A percentile compares a stretch with the other conserved stretches of the same genome.
Conservation (phyloP, 176 grass and related monocot genomes). For the Oryza nivara region DNA sequence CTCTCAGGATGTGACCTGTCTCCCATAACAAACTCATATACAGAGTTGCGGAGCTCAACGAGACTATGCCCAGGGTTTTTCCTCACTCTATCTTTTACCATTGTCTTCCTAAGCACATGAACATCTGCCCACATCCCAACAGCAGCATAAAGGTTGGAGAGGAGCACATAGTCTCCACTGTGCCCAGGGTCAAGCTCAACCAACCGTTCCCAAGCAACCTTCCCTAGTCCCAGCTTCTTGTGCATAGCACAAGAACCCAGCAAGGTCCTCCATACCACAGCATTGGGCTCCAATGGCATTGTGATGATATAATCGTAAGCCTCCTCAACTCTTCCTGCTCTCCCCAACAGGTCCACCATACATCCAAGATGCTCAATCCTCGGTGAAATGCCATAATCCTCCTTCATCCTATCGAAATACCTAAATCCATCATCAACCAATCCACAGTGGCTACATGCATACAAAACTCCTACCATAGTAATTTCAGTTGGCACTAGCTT, state of each 20-base stretch:
- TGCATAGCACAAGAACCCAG: conserved; percentile 84
- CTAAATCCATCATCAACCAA: conserved; percentile 76
- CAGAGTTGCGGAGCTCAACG: conserved; percentile 63
- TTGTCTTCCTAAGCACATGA: conserved; percentile 66
- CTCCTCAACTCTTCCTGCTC: conserved; percentile 71
- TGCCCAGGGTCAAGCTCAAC: conserved; percentile 76
- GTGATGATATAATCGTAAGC: conserved; percentile 72
- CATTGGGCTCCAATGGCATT: conserved; percentile 74
- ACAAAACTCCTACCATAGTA: conserved; percentile 81
- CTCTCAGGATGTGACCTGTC: conserved; percentile 74
- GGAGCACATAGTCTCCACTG: conserved; percentile 77
- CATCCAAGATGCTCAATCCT: conserved; percentile 85
- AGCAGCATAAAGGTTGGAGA: conserved; percentile 84
- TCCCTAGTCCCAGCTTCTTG: conserved; percentile 70
- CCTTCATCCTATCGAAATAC: conserved; percentile 77
- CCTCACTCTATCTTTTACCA: conserved; percentile 62
- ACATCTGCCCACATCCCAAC: conserved; percentile 68
- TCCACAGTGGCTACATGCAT: conserved; percentile 90
- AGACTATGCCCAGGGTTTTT: conserved; percentile 80
- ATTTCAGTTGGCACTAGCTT: conserved; percentile 69
- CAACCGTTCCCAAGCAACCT: conserved; percentile 62
- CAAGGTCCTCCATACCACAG: conserved; percentile 80
- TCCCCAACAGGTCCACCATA: conserved; percentile 84
- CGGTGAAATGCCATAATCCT: conserved; percentile 57
- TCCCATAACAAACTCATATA: conserved; percentile 82